Percentiles rank a stretch among this genome's conserved stretches.
phyloP scores from a whole-genome alignment of 2,329 filamentous ascomycete species.

The Claviceps sp. region DNA sequence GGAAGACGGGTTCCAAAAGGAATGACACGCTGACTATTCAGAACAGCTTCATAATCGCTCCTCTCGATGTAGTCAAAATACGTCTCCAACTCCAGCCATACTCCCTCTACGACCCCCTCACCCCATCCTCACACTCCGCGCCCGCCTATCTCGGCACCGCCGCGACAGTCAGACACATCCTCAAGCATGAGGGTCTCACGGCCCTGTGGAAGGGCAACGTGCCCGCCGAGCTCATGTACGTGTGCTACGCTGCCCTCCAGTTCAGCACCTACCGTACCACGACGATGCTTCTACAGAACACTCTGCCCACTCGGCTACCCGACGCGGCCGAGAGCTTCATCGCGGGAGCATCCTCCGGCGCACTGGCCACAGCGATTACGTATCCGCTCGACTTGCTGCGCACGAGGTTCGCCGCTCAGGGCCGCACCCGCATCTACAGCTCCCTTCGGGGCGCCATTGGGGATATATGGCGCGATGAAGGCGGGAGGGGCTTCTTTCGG shows the following conservation, averaged over 20 bases:
- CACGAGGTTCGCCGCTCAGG: slow-evolving; percentile 94
- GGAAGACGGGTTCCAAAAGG: not conserved
- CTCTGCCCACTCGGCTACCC: slow-evolving; percentile 36
- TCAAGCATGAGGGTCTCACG: slow-evolving; percentile 68
- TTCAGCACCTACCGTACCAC: slow-evolving; percentile 77
- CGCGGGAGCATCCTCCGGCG: slow-evolving; percentile 71
- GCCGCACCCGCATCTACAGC: slow-evolving; percentile 62
- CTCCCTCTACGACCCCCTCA: slow-evolving; percentile 62
- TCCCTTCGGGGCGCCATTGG: slow-evolving; percentile 55
- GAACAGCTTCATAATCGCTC: slow-evolving; percentile 74
- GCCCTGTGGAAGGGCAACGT: slow-evolving; percentile 97
- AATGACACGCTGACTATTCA: not conserved
- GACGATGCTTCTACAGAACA: slow-evolving; percentile 50
- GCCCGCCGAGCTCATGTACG: slow-evolving; percentile 85
- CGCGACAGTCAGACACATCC: slow-evolving; percentile 61
- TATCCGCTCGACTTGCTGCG: slow-evolving; percentile 90
- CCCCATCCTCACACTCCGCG: slow-evolving; percentile 34
- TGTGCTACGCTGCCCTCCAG: slow-evolving; percentile 79
- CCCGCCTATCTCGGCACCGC: slow-evolving; percentile 61
- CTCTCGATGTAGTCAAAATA: slow-evolving; percentile 96
- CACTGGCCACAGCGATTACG: slow-evolving; percentile 65
- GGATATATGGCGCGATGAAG: slow-evolving; percentile 66
- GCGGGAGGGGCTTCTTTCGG: slow-evolving; percentile 69
- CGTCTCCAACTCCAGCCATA: slow-evolving; percentile 87
- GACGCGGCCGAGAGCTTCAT: slow-evolving; percentile 66